These are phyloP conservation scores for Yamadazyma taylorii DNA, from an alignment of 1,139 yeast genomes.

Conservation along the genomic window DNA sequence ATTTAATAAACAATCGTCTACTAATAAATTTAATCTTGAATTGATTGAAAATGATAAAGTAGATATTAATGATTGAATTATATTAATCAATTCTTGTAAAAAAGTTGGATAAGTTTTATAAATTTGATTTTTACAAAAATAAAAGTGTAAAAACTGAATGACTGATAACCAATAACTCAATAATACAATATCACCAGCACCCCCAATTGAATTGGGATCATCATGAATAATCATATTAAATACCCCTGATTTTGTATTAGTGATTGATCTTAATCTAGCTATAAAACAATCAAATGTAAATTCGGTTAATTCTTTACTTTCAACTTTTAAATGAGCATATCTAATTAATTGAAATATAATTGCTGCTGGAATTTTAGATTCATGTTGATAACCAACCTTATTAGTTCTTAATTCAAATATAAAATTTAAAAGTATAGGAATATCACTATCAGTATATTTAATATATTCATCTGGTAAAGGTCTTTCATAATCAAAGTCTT, in stretches of 20 bases:
- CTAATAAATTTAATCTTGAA: conserved; percentile 52
- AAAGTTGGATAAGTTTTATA: conserved; percentile 55
- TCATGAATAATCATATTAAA: conserved; percentile 44
- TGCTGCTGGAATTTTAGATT: conserved; percentile 67
- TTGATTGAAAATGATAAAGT: conserved; percentile 67
- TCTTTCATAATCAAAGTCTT: conserved; percentile 48
- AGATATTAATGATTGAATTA: conserved; percentile 60
- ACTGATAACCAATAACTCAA: conserved; percentile 76
- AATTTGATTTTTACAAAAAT: conserved; percentile 56
- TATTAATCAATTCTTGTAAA: conserved; percentile 58
- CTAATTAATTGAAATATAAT: conserved; percentile 65
- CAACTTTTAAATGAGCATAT: conserved; percentile 57
- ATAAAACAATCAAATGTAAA: conserved; percentile 61
- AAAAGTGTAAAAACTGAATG: conserved; percentile 65
- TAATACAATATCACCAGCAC: conserved; percentile 64
- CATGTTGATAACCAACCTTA: conserved; percentile 41
- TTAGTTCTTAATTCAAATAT: conserved; percentile 44
- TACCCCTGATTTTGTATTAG: conserved; percentile 61
- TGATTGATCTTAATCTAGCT: conserved; percentile 59
- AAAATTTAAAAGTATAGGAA: conserved; percentile 58
- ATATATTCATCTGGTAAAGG: conserved; percentile 49
- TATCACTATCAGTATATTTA: conserved; percentile 65
- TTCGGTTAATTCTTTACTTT: conserved; percentile 54
- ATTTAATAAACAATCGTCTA: conserved; percentile 64
- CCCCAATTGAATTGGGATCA: conserved; percentile 24